phyloP scores from a whole-genome alignment of 495 filamentous ascomycete species.

The Endocarpon pusillum region DNA sequence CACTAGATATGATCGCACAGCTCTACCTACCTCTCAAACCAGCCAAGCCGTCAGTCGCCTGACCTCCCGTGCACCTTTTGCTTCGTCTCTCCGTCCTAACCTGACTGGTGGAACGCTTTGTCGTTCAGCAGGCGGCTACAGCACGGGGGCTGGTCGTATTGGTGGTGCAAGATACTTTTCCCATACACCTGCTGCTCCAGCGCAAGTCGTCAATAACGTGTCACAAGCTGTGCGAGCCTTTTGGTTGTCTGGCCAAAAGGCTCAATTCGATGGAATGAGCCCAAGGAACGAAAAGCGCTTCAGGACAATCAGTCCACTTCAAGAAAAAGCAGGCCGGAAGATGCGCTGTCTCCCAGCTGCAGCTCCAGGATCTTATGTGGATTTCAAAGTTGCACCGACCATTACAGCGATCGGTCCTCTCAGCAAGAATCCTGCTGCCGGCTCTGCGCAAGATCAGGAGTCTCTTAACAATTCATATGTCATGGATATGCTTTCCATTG shows the following conservation, averaged over 20 bases:
- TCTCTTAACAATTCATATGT: constrained; percentile 65
- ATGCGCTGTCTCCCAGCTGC: constrained; percentile 34
- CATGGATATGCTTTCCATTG: constrained; percentile 64
- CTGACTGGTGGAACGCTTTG: constrained; percentile 76
- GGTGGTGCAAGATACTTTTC: constrained; percentile 77
- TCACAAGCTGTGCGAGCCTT: constrained; percentile 82
- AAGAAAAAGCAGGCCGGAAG: constrained; percentile 49
- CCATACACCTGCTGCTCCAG: constrained; percentile 65
- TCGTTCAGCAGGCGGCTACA: constrained; percentile 76
- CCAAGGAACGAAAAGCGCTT: constrained; percentile 58
- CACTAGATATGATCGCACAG: constrained; percentile 40
- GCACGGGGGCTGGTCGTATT: constrained; percentile 47
- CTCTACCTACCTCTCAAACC: constrained; percentile 47
- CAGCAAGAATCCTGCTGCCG: constrained; percentile 16
- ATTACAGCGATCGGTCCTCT: constrained; percentile 59
- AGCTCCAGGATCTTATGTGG: constrained; percentile 60
- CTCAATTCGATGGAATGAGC: constrained; percentile 60
- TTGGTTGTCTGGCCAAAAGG: constrained; percentile 70
- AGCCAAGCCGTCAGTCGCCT: constrained; percentile 47
- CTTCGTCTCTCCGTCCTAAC: constrained; percentile 78
- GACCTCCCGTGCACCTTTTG: constrained; percentile 68
- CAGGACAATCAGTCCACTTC: constrained; percentile 46
- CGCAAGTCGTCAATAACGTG: constrained; percentile 88
- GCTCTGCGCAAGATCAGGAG: constrained; percentile 16
- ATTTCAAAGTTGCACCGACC: constrained; percentile 75